Conservation (phyloP, 2,329 filamentous ascomycete species). For the Colletotrichum sp. region DNA sequence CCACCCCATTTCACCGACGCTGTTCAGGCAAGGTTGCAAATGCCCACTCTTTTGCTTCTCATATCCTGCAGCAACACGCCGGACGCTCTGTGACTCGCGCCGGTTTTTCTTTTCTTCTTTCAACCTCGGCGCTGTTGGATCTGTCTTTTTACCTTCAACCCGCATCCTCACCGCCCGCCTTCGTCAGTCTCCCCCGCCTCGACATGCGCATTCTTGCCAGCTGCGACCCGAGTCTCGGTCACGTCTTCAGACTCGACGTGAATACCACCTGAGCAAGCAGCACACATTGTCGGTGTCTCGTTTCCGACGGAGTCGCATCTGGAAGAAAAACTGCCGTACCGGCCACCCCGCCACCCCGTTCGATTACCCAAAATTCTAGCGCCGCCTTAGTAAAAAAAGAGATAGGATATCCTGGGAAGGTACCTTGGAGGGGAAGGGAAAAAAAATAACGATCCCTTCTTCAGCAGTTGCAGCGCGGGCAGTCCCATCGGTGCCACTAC, state of each 20-base stretch:
- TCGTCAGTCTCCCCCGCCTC: neutral
- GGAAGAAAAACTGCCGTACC: neutral
- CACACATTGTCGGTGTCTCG: neutral
- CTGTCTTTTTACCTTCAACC: neutral
- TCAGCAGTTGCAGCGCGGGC: neutral
- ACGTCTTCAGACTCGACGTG: neutral
- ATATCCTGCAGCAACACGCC: neutral
- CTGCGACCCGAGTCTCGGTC: neutral
- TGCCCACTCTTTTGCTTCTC: neutral
- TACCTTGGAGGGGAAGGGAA: neutral
- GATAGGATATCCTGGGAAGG: neutral
- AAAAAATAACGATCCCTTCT: neutral
- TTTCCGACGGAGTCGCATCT: neutral
- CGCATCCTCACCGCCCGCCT: neutral
- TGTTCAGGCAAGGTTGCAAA: neutral
- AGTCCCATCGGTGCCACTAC: neutral
- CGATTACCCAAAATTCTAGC: neutral
- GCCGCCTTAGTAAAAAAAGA: neutral
- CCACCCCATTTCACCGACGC: neutral
- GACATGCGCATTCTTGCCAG: conserved; percentile 7
- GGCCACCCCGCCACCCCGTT: neutral
- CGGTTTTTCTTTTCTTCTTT: neutral
- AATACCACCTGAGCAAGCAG: neutral
- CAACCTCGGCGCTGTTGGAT: neutral
- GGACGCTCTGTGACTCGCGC: neutral